Evolutionary conservation across 176 grass and related monocot genomes (phyloP).

Genomic region (Zea luxurians): DNA sequence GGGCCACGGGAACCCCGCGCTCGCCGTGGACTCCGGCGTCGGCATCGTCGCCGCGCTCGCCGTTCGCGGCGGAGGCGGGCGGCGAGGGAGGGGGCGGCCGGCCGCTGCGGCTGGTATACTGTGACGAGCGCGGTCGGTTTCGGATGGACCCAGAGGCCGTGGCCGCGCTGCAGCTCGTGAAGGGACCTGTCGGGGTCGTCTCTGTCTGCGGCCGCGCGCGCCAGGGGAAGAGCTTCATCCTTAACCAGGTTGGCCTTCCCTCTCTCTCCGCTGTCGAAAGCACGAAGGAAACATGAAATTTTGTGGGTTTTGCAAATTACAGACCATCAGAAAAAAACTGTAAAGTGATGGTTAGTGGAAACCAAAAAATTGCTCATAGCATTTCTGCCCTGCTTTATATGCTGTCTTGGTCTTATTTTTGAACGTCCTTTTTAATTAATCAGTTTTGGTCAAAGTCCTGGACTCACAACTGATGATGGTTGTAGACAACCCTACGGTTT

Average conservation of each 20-base stretch:
- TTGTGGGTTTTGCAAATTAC: not conserved
- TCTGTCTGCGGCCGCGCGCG: conserved; percentile 94
- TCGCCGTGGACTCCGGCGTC: conserved; percentile 12
- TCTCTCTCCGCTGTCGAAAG: not conserved
- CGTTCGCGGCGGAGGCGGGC: conserved; percentile 26
- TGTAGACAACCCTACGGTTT: not conserved
- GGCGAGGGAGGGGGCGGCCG: conserved; percentile 33
- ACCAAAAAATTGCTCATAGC: no score
- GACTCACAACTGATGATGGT: not conserved
- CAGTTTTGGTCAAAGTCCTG: not conserved
- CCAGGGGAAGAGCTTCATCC: conserved; percentile 97
- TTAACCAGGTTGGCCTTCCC: conserved; percentile 73
- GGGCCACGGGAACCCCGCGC: not conserved
- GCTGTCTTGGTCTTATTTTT: not conserved
- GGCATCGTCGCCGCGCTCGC: conserved; percentile 15
- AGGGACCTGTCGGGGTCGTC: conserved; percentile 85
- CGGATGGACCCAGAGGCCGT: conserved; percentile 90
- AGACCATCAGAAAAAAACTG: not conserved
- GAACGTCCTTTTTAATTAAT: not conserved
- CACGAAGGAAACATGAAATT: not conserved
- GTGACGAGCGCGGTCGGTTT: conserved; percentile 81
- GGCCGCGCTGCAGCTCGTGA: conserved; percentile 79
- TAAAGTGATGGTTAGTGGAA: not conserved
- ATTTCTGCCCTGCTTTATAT: not conserved
- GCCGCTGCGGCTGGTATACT: conserved; percentile 86